Conservation (phyloP, 306 rosid genomes). For the Quercus ilex region DNA sequence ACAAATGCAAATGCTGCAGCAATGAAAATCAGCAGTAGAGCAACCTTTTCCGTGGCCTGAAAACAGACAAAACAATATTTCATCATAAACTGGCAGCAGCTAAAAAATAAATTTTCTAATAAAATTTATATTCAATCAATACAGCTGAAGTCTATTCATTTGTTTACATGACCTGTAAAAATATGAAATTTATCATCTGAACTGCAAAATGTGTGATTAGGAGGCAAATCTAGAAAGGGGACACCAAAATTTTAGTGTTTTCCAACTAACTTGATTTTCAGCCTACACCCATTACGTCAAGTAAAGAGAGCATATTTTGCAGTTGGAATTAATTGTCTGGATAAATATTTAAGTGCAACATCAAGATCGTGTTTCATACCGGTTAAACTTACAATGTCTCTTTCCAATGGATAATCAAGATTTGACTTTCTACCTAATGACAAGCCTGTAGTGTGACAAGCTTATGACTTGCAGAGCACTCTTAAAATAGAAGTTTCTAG, state of each 20-base stretch:
- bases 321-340: not conserved
- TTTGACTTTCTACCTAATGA: not conserved
- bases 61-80: constrained; percentile 13
- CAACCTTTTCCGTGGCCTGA: constrained; percentile 84
- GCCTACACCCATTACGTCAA: not conserved
- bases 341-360: not conserved
- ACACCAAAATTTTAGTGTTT: not conserved
- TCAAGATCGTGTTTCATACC: not conserved
- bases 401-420: not conserved
- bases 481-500: not conserved
- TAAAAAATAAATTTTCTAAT: not conserved
- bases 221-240: not conserved
- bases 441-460: not conserved
- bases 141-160: not conserved
- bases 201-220: not conserved
- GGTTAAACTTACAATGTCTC: not conserved
- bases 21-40: constrained; percentile 44
- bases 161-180: not conserved
- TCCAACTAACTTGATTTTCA: not conserved
- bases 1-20: constrained; percentile 68
- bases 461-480: not conserved
- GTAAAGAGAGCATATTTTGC: not conserved
- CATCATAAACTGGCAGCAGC: not conserved
- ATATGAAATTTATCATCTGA: not conserved
- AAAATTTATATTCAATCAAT: not conserved